Evolutionary conservation across 225 moss, liverwort and hornwort genomes (phyloP).

Genomic region (Bryoerythrophyllum caledonicum): DNA sequence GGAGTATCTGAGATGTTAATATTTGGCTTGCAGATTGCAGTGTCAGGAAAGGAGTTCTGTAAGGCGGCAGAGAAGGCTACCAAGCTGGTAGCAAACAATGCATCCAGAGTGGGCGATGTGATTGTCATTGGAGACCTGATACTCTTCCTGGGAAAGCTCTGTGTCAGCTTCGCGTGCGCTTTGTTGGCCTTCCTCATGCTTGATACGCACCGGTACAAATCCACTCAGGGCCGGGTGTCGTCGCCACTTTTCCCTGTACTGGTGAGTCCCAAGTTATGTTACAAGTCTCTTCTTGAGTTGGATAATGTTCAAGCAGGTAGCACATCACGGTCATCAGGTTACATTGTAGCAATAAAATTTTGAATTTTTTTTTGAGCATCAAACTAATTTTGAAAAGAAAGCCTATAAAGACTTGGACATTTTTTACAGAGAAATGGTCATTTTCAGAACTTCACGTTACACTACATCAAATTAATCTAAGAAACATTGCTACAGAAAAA

Average conservation of each 20-base stretch:
- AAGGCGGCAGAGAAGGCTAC: constrained; percentile 79
- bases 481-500: no score
- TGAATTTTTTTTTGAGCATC: no score
- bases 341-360: no score
- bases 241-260: constrained; percentile 88
- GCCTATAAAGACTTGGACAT: no score
- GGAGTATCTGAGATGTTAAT: not conserved
- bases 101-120: constrained; percentile 66
- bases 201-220: constrained; percentile 77
- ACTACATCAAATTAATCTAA: no score
- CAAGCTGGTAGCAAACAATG: constrained; percentile 53
- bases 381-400: no score
- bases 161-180: constrained; percentile 64
- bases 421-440: no score
- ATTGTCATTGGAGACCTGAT: constrained; percentile 70
- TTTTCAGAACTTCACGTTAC: no score
- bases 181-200: constrained; percentile 86
- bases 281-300: not conserved
- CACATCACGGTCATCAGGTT: no score
- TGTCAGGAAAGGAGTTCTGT: constrained; percentile 82
- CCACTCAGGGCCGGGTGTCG: constrained; percentile 65
- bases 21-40: constrained; percentile 53
- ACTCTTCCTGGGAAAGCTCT: constrained; percentile 71
- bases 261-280: constrained; percentile 28
- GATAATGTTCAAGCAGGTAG: no score